Evolutionary conservation across 2,329 filamentous ascomycete genomes (phyloP), one percentile per base, ranked within the genome.

Genomic region (Aspergillus novofumigatus): DNA sequence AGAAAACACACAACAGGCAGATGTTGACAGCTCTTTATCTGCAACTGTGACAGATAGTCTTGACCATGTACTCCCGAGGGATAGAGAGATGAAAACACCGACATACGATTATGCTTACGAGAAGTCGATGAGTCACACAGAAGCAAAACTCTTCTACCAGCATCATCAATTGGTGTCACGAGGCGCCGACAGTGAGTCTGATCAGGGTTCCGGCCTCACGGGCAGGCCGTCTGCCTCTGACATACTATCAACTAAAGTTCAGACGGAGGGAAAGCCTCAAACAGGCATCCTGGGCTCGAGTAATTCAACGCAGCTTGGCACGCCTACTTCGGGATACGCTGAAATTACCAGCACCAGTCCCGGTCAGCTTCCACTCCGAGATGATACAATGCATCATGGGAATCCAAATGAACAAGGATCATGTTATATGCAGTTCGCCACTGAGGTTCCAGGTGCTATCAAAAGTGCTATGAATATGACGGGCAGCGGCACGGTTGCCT

Each of bases 81-180:
- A 77, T 59, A 69, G 67, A 44, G 81, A 84, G 69, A 77, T 81
- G 56, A 88, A 87, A 71, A 96, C 92, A 8, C 90, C 92, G 21
- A 95, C 92, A 71, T 97, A 96, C 77, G 92, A 97, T 74, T 91
- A 93, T 68, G 88, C 93, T 53, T 90, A 91, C 53, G 94, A 99
- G 75, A 95, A 94, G 68, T 90, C 93, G 69, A 89, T 96, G 86
- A 95, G 89, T 69, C 92, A 96, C 73, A 88, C 90, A 26, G 94
- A 99, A 72, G 91, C 93, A 58, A 97, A 96, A 75, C 83, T 97
- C 61, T 96, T 97, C 78, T 99, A 96, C 74, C 93, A 97, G 77
- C 84, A 90, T 63, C 92, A 91, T 74, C 90, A 92, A 73, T 79
- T 87, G 57, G 88, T 88, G 60, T 80, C 76, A 44, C 79, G 70